Percentiles rank a stretch among this genome's conserved stretches.
phyloP scores from a whole-genome alignment of 768 basidiomycete species.

The Jaapia argillacea region DNA sequence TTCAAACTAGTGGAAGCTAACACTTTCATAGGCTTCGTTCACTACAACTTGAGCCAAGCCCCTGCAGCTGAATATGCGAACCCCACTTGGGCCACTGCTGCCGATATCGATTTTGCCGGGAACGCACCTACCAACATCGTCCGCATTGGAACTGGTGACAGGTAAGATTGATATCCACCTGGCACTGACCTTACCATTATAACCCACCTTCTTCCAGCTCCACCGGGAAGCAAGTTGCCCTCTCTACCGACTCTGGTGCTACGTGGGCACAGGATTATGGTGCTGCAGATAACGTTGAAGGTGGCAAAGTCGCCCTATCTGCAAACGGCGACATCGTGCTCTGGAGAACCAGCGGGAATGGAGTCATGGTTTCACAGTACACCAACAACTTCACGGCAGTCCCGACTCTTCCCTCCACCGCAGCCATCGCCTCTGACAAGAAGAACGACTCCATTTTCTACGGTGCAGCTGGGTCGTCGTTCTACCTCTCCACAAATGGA shows the following conservation, averaged over 20 bases:
- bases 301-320: conserved; percentile 28
- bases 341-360: conserved; percentile 39
- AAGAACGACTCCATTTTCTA: conserved; percentile 47
- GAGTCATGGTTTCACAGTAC: conserved; percentile 43
- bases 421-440: conserved; percentile 57
- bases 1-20: not conserved
- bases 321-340: conserved; percentile 48
- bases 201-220: conserved; percentile 17
- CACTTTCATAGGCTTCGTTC: not conserved
- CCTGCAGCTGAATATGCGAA: conserved; percentile 7
- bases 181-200: conserved; percentile 3
- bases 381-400: conserved; percentile 39
- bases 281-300: conserved; percentile 34
- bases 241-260: conserved; percentile 43
- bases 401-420: conserved; percentile 37
- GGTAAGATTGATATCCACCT: conserved; percentile 13
- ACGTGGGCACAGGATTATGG: conserved; percentile 49
- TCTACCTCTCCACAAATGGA: conserved; percentile 51
- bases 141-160: conserved; percentile 40
- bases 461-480: conserved; percentile 40
- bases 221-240: conserved; percentile 42
- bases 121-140: conserved; percentile 38
- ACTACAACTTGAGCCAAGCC: not conserved
- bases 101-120: conserved; percentile 46
- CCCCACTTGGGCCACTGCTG: conserved; percentile 35